Percentiles rank a stretch among this genome's conserved stretches.
phyloP scores from a whole-genome alignment of 2,329 filamentous ascomycete species.

The Dactylellina parvicollis region DNA sequence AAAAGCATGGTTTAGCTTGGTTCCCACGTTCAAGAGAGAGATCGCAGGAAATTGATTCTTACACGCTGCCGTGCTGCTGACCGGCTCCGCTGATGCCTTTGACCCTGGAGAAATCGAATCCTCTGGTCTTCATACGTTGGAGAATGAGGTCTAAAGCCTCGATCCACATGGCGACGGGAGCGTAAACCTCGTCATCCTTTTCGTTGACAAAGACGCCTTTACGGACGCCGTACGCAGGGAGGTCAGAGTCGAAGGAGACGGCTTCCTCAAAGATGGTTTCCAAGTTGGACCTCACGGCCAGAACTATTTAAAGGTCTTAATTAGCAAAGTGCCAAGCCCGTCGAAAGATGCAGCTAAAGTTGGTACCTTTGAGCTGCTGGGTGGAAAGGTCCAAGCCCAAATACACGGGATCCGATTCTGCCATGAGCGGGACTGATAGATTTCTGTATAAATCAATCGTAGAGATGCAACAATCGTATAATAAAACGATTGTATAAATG shows the following conservation, averaged over 20 bases:
- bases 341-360: too few species aligned
- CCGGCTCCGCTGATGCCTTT: constrained; percentile 88
- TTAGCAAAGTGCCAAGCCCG: too few species aligned
- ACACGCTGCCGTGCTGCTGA: constrained; percentile 97
- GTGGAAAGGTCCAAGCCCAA: constrained; percentile 96
- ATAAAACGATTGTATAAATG: background rate
- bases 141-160: constrained; percentile 91
- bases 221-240: constrained; percentile 77
- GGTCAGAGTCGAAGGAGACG: constrained; percentile 93
- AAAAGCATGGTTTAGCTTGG: constrained; percentile 11
- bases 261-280: constrained; percentile 84
- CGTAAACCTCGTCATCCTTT: constrained; percentile 85
- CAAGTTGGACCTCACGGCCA: constrained; percentile 84
- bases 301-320: too few species aligned
- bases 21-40: constrained; percentile 18
- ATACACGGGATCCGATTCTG: constrained; percentile 71
- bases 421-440: constrained; percentile 60
- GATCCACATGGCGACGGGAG: constrained; percentile 92
- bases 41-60: constrained; percentile 22
- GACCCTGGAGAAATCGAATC: constrained; percentile 77
- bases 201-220: constrained; percentile 90
- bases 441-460: background rate
- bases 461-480: background rate
- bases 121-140: constrained; percentile 73
- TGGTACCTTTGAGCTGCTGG: constrained; percentile 87